phyloP scores from a whole-genome alignment of 345 rosid species.

The Trapa bicornis region DNA sequence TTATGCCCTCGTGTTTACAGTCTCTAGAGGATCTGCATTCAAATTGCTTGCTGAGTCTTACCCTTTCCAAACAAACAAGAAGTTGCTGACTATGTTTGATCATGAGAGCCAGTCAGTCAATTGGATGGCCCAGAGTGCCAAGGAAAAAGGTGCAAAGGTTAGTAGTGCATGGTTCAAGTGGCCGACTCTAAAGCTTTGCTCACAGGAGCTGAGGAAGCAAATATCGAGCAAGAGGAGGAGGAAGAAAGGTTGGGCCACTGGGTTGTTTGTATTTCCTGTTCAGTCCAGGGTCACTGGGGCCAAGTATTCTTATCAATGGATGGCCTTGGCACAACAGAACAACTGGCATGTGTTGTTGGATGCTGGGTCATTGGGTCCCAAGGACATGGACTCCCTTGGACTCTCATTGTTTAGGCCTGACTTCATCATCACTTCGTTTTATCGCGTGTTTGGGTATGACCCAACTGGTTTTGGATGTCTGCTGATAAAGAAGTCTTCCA shows the following conservation, averaged over 20 bases:
- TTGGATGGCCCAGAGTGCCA: slow-evolving; percentile 82
- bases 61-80: slow-evolving; percentile 62
- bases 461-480: slow-evolving; percentile 83
- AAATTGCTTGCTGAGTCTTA: slow-evolving; percentile 71
- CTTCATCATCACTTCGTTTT: slow-evolving; percentile 72
- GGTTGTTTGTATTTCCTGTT: slow-evolving; percentile 75
- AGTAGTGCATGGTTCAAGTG: slow-evolving; percentile 85
- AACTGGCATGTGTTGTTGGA: slow-evolving; percentile 77
- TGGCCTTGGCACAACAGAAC: slow-evolving; percentile 78
- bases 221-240: slow-evolving; percentile 59
- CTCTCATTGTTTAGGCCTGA: slow-evolving; percentile 78
- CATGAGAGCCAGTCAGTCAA: slow-evolving; percentile 89
- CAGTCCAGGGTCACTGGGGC: slow-evolving; percentile 79
- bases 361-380: slow-evolving; percentile 76
- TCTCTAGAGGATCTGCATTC: slow-evolving; percentile 83
- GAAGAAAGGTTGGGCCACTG: slow-evolving; percentile 69
- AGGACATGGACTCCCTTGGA: slow-evolving; percentile 85
- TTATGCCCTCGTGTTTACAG: slow-evolving; percentile 81
- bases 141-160: slow-evolving; percentile 74
- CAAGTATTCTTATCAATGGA: slow-evolving; percentile 86
- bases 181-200: slow-evolving; percentile 75
- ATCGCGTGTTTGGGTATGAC: slow-evolving; percentile 62
- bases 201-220: slow-evolving; percentile 66
- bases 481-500: slow-evolving; percentile 73
- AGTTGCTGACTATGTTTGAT: slow-evolving; percentile 74